Evolutionary conservation across 768 basidiomycete species (phyloP), one percentile per base, ranked within the genome.

Genomic region (Auriscalpium orientale): DNA sequence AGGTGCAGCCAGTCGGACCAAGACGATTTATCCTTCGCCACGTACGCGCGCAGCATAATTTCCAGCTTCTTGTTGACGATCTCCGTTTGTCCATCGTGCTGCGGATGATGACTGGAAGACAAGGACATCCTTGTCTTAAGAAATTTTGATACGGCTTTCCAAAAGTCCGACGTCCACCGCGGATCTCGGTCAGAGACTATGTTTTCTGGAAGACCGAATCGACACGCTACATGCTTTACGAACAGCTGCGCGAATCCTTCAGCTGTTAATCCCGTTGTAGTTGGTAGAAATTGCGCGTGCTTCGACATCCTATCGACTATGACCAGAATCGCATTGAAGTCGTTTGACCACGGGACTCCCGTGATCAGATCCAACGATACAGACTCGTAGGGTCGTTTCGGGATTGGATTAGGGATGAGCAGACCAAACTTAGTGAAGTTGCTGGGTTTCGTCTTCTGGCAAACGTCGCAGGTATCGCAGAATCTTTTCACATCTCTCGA

Each of bases 301-400:
- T 73, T 73, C 22, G 68, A 67, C n/a, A 70, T 49, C 16, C 59
- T 36, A 47, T 63, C 55, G 9, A 59, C 58, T 6, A 63, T 38
- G 0, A 63, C 62, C 18, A 63, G 21, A 13, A 66, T 57, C 8
- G 53, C 47, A 49, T 61, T 46, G 54, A n/a, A 58, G 3, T 46
- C 60, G 12, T 58, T 22, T 8, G 37, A 50, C 55, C 44, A 44
- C 8, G 65, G 58, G 15, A 66, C n/a, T 12, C 37, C 37, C 1
- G 38, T 20, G 35, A 57, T 53, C 3, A 57, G 46, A 45, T 57
- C 58, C 34, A 62, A 20, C 0, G 61, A 63, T 8, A 63, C 44
- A 0, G 44, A 56, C 45, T 63, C 62, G 44, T 57, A 64, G 0
- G 58, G 63, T 4, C 46, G 10, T 0, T n/a, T 38, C 1, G 62